Conservation (phyloP, 768 basidiomycete species). For the Lactarius deliciosus region DNA sequence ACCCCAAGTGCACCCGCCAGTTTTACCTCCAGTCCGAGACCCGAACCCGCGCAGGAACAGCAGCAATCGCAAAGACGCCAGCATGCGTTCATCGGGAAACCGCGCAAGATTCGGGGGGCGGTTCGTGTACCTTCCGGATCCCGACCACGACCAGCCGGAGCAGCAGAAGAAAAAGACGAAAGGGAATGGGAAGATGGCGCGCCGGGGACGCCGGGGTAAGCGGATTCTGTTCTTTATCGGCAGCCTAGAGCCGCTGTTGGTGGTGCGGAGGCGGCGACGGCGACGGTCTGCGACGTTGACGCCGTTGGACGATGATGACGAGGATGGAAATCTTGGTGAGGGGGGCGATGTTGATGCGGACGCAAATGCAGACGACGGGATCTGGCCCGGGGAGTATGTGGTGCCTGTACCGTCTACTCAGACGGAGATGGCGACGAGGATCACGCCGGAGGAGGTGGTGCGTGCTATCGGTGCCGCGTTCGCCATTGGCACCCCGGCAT, state of each 20-base stretch:
- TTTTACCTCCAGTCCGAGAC: not conserved
- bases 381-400: conserved; percentile 14
- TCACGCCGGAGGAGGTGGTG: conserved; percentile 17
- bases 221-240: conserved; percentile 6
- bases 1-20: not conserved
- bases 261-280: not conserved
- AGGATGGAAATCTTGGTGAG: not conserved
- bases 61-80: not conserved
- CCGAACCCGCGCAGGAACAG: not conserved
- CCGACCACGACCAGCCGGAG: not conserved
- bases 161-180: not conserved
- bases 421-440: not conserved
- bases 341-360: not conserved
- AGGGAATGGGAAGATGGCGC: not conserved
- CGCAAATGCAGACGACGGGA: not conserved
- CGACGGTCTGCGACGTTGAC: not conserved
- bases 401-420: not conserved
- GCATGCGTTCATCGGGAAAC: conserved; percentile 11
- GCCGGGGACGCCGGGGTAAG: not conserved
- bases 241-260: conserved; percentile 3
- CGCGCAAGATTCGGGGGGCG: conserved; percentile 16
- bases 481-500: not conserved
- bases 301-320: not conserved
- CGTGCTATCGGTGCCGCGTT: conserved; percentile 21
- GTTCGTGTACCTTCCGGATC: conserved; percentile 9